phyloP scores from a whole-genome alignment of 371 early-diverging fungal genomes.

The Mucor indicus region DNA sequence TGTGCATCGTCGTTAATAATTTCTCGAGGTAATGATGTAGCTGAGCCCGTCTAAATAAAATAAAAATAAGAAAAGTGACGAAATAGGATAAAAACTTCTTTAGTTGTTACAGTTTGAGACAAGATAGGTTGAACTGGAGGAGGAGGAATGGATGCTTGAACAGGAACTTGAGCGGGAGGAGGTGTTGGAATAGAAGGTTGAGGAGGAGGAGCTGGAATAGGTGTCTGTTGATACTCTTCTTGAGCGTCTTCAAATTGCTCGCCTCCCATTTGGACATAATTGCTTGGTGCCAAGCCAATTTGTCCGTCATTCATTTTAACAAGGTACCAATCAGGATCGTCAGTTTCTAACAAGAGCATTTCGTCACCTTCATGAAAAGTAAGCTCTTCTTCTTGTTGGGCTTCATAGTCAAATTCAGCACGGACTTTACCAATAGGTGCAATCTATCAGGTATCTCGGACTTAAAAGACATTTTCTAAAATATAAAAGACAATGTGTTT shows the following conservation, averaged over 20 bases:
- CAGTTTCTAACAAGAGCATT: slow-evolving; percentile 67
- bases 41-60: slow-evolving; percentile 12
- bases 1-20: slow-evolving; percentile 31
- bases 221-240: neutral
- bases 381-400: slow-evolving; percentile 77
- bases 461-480: neutral
- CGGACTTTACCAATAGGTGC: slow-evolving; percentile 53
- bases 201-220: slow-evolving; percentile 6
- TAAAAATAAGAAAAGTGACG: neutral
- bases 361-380: slow-evolving; percentile 73
- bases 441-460: slow-evolving; percentile 11
- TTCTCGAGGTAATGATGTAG: slow-evolving; percentile 3
- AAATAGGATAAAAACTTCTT: too few species aligned
- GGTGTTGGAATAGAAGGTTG: slow-evolving; percentile 3
- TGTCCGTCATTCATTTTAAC: slow-evolving; percentile 54
- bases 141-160: slow-evolving; percentile 7
- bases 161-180: neutral
- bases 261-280: slow-evolving; percentile 63
- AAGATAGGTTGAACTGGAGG: slow-evolving; percentile 20
- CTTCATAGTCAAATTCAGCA: slow-evolving; percentile 78
- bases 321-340: slow-evolving; percentile 82
- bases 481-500: slow-evolving; percentile 14
- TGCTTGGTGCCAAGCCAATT: slow-evolving; percentile 74
- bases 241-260: slow-evolving; percentile 1
- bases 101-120: slow-evolving; percentile 25